Base-by-base conservation (phyloP, 1,284 basidiomycete genomes). In the Tilletia caries region DNA sequence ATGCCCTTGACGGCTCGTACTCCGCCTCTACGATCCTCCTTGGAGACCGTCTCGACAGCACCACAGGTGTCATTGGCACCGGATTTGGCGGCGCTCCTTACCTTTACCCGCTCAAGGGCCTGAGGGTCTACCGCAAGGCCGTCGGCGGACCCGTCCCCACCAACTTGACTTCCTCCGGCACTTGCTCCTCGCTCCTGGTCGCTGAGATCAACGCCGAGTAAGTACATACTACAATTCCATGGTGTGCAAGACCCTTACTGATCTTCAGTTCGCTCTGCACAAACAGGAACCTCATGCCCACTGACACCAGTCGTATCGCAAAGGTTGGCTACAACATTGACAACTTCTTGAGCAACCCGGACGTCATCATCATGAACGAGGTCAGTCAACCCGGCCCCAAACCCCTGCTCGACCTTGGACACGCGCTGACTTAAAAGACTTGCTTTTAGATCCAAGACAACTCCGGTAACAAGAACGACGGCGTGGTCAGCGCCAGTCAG, bases 341-440 rank as follows among this genome's bases (percentile, higher is more conserved):
- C 23, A 83, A 85, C 33, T 84, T 85, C 71, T 85, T 90, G n/a
- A 84, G 85, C 27, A 84, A 85, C 0, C 89, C 89, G 0, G 88
- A 89, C 74, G 85, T 90, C 70, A 79, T 90, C 71, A 89, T 89
- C 78, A 72, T 90, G 18, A 89, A 90, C 81, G 89, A 90, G 54
- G 54, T 60, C 25, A 60, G 54, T 60, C 20, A 15, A 20, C 3
- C 6, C 20, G 25, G 20, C 23, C 4, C 54, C 12, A 60, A 27
- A 10, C 37, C 37, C 37, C 37, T 41, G 10, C 15, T 41, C 37
- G 8, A n/a, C n/a, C n/a, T n/a, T n/a, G n/a, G n/a, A n/a, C n/a
- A n/a, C n/a, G n/a, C n/a, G n/a, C n/a, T n/a, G n/a, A n/a, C n/a
- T n/a, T n/a, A n/a, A n/a, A n/a, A n/a, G n/a, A n/a, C n/a, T n/a